A percentile compares a stretch with the other conserved stretches of the same genome.
Conservation (phyloP, 768 basidiomycete species). For the Botryobasidium botryosum region DNA sequence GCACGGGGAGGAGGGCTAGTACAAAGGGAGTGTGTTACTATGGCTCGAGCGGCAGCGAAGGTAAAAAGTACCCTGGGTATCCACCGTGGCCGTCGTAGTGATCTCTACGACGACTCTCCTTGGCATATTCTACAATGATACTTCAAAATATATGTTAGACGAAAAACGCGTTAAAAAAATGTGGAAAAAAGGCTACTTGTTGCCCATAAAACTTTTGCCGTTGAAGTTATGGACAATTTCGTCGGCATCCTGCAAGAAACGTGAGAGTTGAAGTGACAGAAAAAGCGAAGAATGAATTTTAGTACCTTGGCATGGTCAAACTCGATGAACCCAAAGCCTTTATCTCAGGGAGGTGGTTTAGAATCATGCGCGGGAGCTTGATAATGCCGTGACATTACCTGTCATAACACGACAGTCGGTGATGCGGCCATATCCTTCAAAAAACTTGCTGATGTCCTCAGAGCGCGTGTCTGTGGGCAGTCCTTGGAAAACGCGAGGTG, state of each 20-base stretch:
- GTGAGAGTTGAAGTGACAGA: background rate
- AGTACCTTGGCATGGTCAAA: constrained; percentile 70
- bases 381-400: constrained; percentile 28
- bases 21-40: constrained; percentile 9
- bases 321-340: constrained; percentile 93
- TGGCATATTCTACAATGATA: constrained; percentile 92
- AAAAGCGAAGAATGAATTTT: background rate
- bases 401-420: constrained; percentile 91
- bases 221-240: constrained; percentile 80
- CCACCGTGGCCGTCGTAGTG: too few species aligned
- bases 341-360: background rate
- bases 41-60: constrained; percentile 11
- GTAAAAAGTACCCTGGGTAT: too few species aligned
- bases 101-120: constrained; percentile 81
- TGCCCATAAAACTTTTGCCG: constrained; percentile 78
- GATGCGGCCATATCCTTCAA: constrained; percentile 79
- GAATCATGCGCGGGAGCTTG: background rate
- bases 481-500: constrained; percentile 26
- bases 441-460: constrained; percentile 74
- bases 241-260: constrained; percentile 62
- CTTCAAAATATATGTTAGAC: constrained; percentile 24
- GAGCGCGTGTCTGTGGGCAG: constrained; percentile 70
- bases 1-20: constrained; percentile 33
- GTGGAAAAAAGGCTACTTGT: constrained; percentile 33
- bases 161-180: background rate